Evolutionary conservation across 1,284 basidiomycete genomes (phyloP).

Genomic region (Lentinula novae-zelandiae): DNA sequence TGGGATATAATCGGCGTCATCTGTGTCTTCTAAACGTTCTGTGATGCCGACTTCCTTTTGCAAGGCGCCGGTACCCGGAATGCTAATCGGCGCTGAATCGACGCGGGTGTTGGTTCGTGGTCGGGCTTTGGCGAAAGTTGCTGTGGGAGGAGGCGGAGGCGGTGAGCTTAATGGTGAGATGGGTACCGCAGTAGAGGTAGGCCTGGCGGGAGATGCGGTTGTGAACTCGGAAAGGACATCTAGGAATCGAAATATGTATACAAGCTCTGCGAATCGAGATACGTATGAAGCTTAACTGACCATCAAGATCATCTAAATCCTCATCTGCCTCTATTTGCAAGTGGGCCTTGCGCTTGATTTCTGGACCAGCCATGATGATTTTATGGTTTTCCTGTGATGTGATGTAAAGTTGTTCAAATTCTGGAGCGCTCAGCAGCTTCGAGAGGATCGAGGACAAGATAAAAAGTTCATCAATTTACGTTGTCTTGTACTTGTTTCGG

Average conservation of each 20-base stretch:
- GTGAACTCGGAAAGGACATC: conserved; percentile 57
- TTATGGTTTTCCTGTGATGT: too few species aligned
- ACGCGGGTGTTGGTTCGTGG: conserved; percentile 40
- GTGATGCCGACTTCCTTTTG: background rate
- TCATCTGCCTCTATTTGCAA: conserved; percentile 44
- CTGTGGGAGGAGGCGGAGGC: conserved; percentile 23
- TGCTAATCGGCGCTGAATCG: conserved; percentile 31
- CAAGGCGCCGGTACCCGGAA: conserved; percentile 27
- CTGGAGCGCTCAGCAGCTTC: too few species aligned
- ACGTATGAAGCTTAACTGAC: conserved; percentile 31
- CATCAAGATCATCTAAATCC: conserved; percentile 75
- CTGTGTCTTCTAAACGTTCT: conserved; percentile 15
- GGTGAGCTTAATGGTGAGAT: conserved; percentile 24
- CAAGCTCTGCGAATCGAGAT: background rate
- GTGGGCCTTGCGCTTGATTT: background rate
- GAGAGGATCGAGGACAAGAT: too few species aligned
- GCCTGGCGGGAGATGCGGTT: conserved; percentile 11
- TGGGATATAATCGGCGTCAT: conserved; percentile 23
- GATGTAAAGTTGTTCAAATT: too few species aligned
- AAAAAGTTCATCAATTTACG: too few species aligned
- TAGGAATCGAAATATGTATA: conserved; percentile 18
- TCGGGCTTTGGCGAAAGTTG: conserved; percentile 21
- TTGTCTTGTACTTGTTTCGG: background rate
- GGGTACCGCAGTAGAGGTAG: conserved; percentile 15
- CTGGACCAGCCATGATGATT: background rate